These are phyloP conservation scores for Boletus barrowsii DNA, from an alignment of 768 basidiomycete genomes.

Conservation along the genomic window DNA sequence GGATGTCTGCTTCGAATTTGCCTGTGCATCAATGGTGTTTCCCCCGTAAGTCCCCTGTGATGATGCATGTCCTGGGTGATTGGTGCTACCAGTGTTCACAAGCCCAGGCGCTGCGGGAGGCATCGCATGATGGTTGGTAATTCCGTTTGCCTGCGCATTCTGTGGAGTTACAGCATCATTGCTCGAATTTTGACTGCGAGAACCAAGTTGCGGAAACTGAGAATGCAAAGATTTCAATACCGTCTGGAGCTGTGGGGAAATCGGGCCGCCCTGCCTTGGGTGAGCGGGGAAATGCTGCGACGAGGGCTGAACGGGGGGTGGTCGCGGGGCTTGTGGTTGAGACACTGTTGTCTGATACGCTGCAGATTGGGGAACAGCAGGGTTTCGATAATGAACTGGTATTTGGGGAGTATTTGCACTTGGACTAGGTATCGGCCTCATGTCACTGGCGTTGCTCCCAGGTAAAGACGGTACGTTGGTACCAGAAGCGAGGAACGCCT, in stretches of 20 bases:
- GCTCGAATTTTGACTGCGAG: not conserved
- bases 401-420: not conserved
- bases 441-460: not conserved
- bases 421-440: not conserved
- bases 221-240: constrained; percentile 15
- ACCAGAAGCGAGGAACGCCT: constrained; percentile 21
- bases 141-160: not conserved
- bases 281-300: constrained; percentile 1
- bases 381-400: not conserved
- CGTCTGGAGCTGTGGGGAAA: constrained; percentile 9
- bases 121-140: not conserved
- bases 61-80: not conserved
- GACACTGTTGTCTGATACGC: not conserved
- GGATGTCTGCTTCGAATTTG: constrained; percentile 4
- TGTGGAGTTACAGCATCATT: not conserved
- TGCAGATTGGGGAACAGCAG: not conserved
- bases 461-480: constrained; percentile 8
- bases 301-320: not conserved
- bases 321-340: not conserved
- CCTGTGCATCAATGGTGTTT: not conserved
- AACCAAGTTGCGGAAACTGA: constrained; percentile 13
- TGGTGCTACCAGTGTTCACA: not conserved
- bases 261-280: not conserved
- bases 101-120: not conserved
- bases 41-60: constrained; percentile 3